These are phyloP conservation scores for Colletotrichum ledebouriae DNA, from an alignment of 2,329 filamentous ascomycete genomes.

Conservation along the genomic window DNA sequence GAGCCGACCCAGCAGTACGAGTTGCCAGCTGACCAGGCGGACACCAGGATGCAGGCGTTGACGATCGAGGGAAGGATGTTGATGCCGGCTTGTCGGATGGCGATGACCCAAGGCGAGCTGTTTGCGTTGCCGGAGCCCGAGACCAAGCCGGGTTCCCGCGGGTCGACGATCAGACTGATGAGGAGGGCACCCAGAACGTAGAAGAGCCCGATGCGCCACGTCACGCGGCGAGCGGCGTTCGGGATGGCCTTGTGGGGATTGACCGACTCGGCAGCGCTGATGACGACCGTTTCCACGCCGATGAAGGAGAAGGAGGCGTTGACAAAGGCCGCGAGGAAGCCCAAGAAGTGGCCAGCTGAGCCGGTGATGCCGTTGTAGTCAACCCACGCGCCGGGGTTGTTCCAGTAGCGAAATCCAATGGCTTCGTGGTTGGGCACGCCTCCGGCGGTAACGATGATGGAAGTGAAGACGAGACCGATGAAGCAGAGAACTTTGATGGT, in stretches of 20 bases:
- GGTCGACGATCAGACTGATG: constrained; percentile 59
- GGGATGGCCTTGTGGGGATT: constrained; percentile 59
- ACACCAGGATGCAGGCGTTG: constrained; percentile 63
- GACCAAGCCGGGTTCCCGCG: constrained; percentile 55
- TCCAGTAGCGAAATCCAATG: constrained; percentile 62
- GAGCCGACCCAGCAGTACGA: constrained; percentile 59
- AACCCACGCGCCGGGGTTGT: constrained; percentile 56
- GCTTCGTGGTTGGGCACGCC: constrained; percentile 61
- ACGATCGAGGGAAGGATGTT: constrained; percentile 59
- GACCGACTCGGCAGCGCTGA: constrained; percentile 58
- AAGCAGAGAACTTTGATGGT: constrained; percentile 63
- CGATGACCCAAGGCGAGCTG: constrained; percentile 61
- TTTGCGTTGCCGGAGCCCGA: constrained; percentile 52
- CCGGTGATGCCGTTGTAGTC: constrained; percentile 65
- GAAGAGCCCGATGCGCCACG: constrained; percentile 60
- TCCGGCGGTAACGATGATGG: constrained; percentile 58
- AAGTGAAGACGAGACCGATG: constrained; percentile 65
- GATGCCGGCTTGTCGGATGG: constrained; percentile 56
- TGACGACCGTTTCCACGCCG: constrained; percentile 55
- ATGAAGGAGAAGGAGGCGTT: constrained; percentile 54
- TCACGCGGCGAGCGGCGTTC: constrained; percentile 59
- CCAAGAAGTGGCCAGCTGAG: constrained; percentile 65
- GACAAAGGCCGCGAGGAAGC: constrained; percentile 69
- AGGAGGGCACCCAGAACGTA: constrained; percentile 60
- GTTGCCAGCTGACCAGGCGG: constrained; percentile 59